Evolutionary conservation across 768 basidiomycete genomes (phyloP).

Genomic region (Rhizopogon roseolus): DNA sequence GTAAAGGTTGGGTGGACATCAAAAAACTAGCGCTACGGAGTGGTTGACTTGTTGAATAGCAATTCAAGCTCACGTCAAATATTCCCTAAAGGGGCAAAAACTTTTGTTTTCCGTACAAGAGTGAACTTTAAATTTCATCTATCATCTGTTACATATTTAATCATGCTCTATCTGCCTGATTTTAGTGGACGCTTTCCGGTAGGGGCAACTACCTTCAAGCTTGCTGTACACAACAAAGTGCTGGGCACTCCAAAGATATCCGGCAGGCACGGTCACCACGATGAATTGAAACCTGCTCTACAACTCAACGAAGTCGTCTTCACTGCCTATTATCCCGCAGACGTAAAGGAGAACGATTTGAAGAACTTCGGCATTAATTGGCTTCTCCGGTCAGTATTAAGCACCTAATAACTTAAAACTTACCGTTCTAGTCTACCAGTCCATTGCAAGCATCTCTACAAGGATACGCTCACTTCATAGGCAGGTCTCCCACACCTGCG

Average conservation of each 20-base stretch:
- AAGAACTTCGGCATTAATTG: conserved; percentile 44
- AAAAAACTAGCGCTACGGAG: neutral
- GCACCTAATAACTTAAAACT: neutral
- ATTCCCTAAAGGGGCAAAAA: neutral
- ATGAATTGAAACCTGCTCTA: conserved; percentile 36
- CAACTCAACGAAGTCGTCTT: conserved; percentile 59
- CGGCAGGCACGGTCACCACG: neutral
- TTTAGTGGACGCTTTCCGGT: conserved; percentile 47
- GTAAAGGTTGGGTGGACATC: conserved; percentile 97
- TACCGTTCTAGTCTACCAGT: conserved; percentile 11
- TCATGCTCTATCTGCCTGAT: conserved; percentile 42
- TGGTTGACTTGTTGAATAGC: neutral
- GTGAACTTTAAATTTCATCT: no score
- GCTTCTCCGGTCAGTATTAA: conserved; percentile 46
- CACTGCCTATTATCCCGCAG: conserved; percentile 62
- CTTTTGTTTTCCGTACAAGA: neutral
- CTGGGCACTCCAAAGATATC: conserved; percentile 40
- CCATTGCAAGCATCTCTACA: conserved; percentile 40
- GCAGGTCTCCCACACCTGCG: conserved; percentile 22
- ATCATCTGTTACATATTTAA: neutral
- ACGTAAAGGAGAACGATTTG: conserved; percentile 20
- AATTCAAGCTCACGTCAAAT: neutral
- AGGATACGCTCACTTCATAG: conserved; percentile 48
- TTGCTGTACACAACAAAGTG: conserved; percentile 35
- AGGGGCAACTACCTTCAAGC: conserved; percentile 52